Evolutionary conservation across 805 yeast genomes (phyloP), one percentile per base, ranked within the genome.

Genomic region (Torulaspora maleeae): DNA sequence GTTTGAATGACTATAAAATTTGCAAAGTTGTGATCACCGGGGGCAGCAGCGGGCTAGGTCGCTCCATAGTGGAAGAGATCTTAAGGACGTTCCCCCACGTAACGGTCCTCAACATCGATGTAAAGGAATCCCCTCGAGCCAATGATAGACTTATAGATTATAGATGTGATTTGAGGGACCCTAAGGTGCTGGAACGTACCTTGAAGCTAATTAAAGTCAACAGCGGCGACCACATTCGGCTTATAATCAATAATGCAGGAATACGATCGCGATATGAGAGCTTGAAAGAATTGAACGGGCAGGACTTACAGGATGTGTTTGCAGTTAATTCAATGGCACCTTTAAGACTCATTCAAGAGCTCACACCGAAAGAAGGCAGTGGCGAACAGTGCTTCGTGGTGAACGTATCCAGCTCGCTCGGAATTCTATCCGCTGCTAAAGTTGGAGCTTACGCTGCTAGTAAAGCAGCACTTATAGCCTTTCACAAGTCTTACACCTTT

Each of bases 211-310:
- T 87, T 19, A 59, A 59, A 22, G 36, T 54, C 20, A 69, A 73
- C 27, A 54, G 78, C 32, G 86, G 88, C 3, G 29, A 34, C 0
- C 58, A 55, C 0, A 80, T 85, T 1, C 75, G 89, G 0, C 69
- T 87, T 1, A 67, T 90, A 11, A 72, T 90, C 40, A 89, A 88
- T 62, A 90, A 89, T 63, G 97, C 96, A 0, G 97, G 88, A 0
- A 74, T 86, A 15, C 71, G 84, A 34, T 72, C 70, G 8, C 82
- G 82, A 1, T 63, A 54, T 36, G 75, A 76, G 50, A 58, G 76
- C 2, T 55, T 86, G 0, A 50, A 74, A 2, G 79, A 82, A 9
- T 54, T 79, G 34, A 53, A 72, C 1, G 71, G 70, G 33, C 74
- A 72, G 1, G 83, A 82, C 36, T 75, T 87, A 41, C 77, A 78